phyloP scores from a whole-genome alignment of 1,139 yeast species.

The Ogataea hybrid region DNA sequence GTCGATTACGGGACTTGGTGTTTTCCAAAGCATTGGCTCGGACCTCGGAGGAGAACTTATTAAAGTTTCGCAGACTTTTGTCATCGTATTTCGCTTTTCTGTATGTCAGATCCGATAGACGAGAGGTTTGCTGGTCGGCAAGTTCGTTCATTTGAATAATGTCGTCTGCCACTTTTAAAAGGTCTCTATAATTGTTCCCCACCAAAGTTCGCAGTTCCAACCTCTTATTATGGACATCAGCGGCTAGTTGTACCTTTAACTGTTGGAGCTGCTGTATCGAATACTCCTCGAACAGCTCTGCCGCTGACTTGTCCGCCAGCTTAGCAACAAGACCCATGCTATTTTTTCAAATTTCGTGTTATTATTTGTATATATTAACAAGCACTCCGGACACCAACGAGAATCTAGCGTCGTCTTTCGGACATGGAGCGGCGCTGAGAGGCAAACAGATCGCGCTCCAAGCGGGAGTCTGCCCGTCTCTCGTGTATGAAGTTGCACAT shows the following conservation, averaged over 20 bases:
- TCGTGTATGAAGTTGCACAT: no score
- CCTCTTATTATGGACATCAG: conserved; percentile 31
- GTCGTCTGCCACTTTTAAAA: no score
- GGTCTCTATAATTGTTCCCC: conserved; percentile 64
- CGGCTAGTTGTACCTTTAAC: conserved; percentile 19
- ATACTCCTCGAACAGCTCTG: conserved; percentile 26
- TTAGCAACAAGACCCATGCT: conserved; percentile 7
- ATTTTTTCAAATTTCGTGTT: conserved; percentile 10
- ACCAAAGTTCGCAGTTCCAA: conserved; percentile 55
- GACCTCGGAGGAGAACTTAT: no score
- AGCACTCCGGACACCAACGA: conserved; percentile 3
- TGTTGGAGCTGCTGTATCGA: conserved; percentile 28
- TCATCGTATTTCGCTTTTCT: no score
- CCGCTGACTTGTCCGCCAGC: conserved; percentile 16
- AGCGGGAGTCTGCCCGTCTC: no score
- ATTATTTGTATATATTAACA: conserved; percentile 7
- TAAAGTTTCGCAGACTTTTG: no score
- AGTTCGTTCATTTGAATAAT: no score
- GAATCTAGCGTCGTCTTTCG: conserved; percentile 5
- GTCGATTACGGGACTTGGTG: no score
- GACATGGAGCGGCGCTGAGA: conserved; percentile 37
- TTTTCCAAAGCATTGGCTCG: no score
- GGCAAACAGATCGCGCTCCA: conserved; percentile 38
- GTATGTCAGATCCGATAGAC: no score
- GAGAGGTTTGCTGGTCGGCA: no score